A percentile compares a stretch with the other conserved stretches of the same genome.
These are phyloP conservation scores for Funneliformis mosseae DNA, from an alignment of 192 early-diverging fungal genomes.

Conservation along the genomic window DNA sequence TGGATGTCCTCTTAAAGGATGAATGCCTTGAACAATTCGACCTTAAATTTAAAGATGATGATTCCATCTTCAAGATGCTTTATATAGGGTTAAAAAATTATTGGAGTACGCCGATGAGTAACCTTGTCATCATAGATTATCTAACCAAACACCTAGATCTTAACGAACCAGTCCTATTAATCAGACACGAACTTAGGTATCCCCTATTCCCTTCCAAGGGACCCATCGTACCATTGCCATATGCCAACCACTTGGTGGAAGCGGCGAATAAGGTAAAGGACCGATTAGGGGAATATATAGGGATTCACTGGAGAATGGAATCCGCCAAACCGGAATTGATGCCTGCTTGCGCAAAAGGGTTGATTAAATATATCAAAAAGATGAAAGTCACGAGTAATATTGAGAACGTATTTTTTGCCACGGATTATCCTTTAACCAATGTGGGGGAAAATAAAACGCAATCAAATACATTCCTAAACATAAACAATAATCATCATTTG, in stretches of 20 bases:
- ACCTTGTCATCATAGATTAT: not conserved
- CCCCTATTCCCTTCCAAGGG: not conserved
- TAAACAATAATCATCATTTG: constrained; percentile 35
- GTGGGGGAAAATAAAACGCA: constrained; percentile 14
- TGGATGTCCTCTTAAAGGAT: not conserved
- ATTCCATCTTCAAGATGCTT: not conserved
- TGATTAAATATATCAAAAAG: constrained; percentile 30
- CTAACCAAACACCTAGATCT: not conserved
- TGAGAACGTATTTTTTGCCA: constrained; percentile 38
- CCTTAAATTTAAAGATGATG: not conserved
- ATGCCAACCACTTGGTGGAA: not conserved
- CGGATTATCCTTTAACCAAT: constrained; percentile 41
- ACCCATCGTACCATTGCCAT: not conserved
- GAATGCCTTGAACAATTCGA: not conserved
- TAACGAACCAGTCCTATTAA: not conserved
- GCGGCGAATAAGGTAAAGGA: not conserved
- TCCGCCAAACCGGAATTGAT: constrained; percentile 19
- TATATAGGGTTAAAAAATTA: not conserved
- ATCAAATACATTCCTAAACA: constrained; percentile 29
- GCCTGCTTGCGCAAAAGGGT: constrained; percentile 30
- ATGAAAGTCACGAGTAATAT: not conserved
- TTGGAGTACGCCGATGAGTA: not conserved
- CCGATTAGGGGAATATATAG: constrained; percentile 26
- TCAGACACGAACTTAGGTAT: not conserved
- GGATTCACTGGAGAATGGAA: constrained; percentile 48